phyloP scores from a whole-genome alignment of 176 grass and related monocot species.

The Avena eriantha region DNA sequence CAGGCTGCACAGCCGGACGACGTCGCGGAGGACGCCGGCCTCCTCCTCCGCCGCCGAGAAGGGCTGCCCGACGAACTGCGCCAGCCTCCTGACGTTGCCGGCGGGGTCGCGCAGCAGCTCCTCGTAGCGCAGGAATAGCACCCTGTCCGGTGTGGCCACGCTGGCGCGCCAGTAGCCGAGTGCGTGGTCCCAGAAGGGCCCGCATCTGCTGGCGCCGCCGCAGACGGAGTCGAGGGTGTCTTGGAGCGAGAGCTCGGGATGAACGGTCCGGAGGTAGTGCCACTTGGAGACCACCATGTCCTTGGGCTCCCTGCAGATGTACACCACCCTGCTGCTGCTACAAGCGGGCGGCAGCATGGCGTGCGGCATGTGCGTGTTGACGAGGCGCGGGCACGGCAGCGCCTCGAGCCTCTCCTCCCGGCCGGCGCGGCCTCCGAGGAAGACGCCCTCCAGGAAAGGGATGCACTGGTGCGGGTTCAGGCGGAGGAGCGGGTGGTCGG shows the following conservation, averaged over 20 bases:
- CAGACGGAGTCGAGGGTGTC: neutral
- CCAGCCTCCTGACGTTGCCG: conserved; percentile 11
- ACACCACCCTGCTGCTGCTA: neutral
- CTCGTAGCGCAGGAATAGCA: conserved; percentile 53
- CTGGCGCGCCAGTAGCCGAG: conserved; percentile 37
- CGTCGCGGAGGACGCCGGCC: neutral
- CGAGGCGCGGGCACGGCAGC: too few species aligned
- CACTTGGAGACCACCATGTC: neutral
- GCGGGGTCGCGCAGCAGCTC: conserved; percentile 30
- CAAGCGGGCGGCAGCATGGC: neutral
- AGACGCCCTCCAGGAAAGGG: neutral
- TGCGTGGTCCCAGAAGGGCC: conserved; percentile 47
- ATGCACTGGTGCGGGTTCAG: neutral
- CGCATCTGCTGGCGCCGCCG: neutral
- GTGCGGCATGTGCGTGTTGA: too few species aligned
- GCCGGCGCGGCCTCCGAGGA: neutral
- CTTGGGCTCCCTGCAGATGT: conserved; percentile 29
- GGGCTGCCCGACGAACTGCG: conserved; percentile 35
- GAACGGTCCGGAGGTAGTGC: neutral
- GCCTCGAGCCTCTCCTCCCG: too few species aligned
- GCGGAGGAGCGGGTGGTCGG: neutral
- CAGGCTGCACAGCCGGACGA: conserved; percentile 39
- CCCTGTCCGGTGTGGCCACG: neutral
- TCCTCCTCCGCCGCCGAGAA: conserved; percentile 9
- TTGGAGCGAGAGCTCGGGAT: neutral